Evolutionary conservation across 495 filamentous ascomycete genomes (phyloP), one percentile per base, ranked within the genome.

Genomic region (Penicillium arizonense): DNA sequence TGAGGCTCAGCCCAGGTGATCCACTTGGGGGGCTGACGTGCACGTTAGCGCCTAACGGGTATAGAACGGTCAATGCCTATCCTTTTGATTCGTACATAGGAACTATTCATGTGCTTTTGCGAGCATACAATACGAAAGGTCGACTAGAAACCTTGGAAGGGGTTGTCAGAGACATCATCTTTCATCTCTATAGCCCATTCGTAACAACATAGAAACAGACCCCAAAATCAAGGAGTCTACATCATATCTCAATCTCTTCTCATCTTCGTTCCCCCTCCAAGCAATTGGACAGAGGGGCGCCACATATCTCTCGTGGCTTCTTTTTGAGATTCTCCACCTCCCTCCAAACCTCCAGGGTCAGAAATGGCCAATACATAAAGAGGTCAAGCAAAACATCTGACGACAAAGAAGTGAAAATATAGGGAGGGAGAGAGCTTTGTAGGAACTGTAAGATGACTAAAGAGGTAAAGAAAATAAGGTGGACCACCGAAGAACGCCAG

Each of bases 401-500:
- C 56, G 44, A 33, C 51, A 47, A 39, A 53, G 51, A 55, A 56
- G 39, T 53, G 51, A 57, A 61, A 51, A 58, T 56, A 57, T 55
- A 50, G 53, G 57, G 47, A 50, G 38, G 51, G 60, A 57, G 57
- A 55, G 55, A 55, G 55, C 53, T 53, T 56, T 52, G 57, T 42
- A 59, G 59, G 26, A 55, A 62, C 47, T 58, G 46, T 48, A 61
- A 56, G 63, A 52, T 49, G 59, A 62, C 62, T 62, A 60, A 51
- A 55, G 56, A 62, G 52, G 63, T 48, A 55, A 69, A 62, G 62
- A 57, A 62, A 66, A 62, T 64, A 67, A 63, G 50, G 64, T 65
- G 67, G 64, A 76, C 73, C 70, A 72, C 74, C 74, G 63, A 64
- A 62, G 67, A 77, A 77, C 74, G 74, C 74, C 74, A 72, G 73